Evolutionary conservation across 179 eudicot genomes (phyloP).

Genomic region (Spinacia oleracea): DNA sequence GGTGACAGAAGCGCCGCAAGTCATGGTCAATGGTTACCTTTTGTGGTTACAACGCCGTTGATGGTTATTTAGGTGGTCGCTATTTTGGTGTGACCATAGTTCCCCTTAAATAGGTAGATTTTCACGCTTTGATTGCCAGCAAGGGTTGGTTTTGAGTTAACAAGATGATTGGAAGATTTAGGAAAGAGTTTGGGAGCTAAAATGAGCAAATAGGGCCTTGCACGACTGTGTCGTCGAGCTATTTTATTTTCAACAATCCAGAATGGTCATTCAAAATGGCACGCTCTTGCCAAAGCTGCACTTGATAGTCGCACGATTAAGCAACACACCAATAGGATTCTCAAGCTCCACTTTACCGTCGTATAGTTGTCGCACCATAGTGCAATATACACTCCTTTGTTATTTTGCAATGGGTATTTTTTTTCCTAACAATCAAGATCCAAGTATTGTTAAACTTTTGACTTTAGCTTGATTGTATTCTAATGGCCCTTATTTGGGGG

Average conservation of each 20-base stretch:
- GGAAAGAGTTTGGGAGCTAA: not conserved
- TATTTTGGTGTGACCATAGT: not conserved
- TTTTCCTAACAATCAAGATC: not conserved
- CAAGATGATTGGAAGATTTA: not conserved
- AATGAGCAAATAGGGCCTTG: not conserved
- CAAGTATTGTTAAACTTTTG: not conserved
- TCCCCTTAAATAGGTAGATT: not conserved
- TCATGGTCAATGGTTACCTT: not conserved
- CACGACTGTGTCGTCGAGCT: not conserved
- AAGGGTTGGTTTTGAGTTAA: not conserved
- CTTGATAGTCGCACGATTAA: too few relatives aligned
- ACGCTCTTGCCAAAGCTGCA: not conserved
- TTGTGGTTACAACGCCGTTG: not conserved
- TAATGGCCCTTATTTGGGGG: not conserved
- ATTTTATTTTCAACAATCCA: not conserved
- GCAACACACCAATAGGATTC: too few relatives aligned
- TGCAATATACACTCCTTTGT: too few relatives aligned
- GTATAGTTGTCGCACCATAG: too few relatives aligned
- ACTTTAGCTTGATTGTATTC: not conserved
- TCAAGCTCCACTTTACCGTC: too few relatives aligned
- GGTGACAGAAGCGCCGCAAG: not conserved
- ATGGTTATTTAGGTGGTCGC: not conserved
- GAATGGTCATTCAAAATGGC: not conserved
- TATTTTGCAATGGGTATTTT: too few relatives aligned
- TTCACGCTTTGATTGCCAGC: not conserved